These are phyloP conservation scores for Mycosphaerella arachidis DNA, from an alignment of 2,329 filamentous ascomycete genomes.

Conservation along the genomic window DNA sequence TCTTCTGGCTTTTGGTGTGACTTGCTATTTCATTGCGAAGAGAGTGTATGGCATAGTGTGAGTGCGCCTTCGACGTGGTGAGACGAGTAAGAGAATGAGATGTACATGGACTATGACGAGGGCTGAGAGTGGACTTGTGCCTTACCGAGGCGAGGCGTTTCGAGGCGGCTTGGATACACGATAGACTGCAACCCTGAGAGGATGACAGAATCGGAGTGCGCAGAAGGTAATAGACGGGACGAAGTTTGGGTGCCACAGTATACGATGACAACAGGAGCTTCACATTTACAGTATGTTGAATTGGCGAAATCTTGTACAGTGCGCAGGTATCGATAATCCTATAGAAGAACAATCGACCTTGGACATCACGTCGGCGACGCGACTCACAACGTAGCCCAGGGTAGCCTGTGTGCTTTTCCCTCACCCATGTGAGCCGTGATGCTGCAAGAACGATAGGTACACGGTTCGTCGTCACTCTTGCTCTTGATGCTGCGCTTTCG, in stretches of 20 bases:
- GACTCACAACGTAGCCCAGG: too few species aligned
- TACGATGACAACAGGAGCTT: background rate
- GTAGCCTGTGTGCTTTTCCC: too few species aligned
- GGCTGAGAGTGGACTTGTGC: background rate
- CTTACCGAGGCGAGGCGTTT: background rate
- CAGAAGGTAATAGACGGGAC: background rate
- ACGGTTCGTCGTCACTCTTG: too few species aligned
- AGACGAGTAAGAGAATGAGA: background rate
- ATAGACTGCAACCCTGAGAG: background rate
- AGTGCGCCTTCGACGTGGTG: background rate
- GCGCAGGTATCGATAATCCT: background rate
- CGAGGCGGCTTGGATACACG: background rate
- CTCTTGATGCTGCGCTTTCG: too few species aligned
- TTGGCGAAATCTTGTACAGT: background rate
- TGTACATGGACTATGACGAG: background rate
- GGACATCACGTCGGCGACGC: too few species aligned
- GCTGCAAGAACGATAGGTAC: too few species aligned
- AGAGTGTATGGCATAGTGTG: conserved; percentile 75
- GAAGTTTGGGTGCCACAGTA: background rate
- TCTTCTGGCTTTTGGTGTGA: conserved; percentile 70
- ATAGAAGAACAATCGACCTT: background rate
- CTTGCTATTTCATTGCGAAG: conserved; percentile 78
- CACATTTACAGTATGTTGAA: background rate
- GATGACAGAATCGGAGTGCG: background rate
- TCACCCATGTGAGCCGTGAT: too few species aligned